Evolutionary conservation across 495 filamentous ascomycete species (phyloP).

Genomic region (Copromyces sp.): DNA sequence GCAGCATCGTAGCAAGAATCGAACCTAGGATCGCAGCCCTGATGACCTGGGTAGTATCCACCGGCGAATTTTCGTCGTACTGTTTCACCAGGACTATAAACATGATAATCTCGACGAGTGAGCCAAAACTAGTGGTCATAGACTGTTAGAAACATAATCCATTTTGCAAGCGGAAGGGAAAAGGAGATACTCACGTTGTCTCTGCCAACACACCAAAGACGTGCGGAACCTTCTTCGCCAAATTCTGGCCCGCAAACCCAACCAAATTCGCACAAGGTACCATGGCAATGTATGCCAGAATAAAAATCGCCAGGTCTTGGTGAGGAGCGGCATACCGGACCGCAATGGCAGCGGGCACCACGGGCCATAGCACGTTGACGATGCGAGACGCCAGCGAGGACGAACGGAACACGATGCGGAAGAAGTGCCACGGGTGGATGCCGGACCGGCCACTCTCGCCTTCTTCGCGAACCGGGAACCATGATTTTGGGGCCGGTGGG

Average conservation of each 20-base stretch:
- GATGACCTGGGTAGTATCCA: slow-evolving; percentile 58
- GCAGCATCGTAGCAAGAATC: slow-evolving; percentile 29
- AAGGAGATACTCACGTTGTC: slow-evolving; percentile 41
- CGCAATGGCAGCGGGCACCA: slow-evolving; percentile 43
- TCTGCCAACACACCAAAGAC: slow-evolving; percentile 70
- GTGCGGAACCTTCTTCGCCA: slow-evolving; percentile 69
- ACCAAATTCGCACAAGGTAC: slow-evolving; percentile 80
- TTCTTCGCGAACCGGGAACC: slow-evolving; percentile 9
- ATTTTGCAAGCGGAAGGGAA: neutral
- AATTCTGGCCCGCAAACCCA: slow-evolving; percentile 73
- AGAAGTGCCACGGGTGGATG: slow-evolving; percentile 33
- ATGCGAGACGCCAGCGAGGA: slow-evolving; percentile 28
- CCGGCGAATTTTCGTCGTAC: neutral
- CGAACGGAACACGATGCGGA: slow-evolving; percentile 32
- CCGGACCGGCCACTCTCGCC: slow-evolving; percentile 38
- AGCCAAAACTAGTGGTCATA: slow-evolving; percentile 40
- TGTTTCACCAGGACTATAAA: slow-evolving; percentile 60
- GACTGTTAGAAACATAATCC: neutral
- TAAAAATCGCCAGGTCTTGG: slow-evolving; percentile 37
- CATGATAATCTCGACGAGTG: slow-evolving; percentile 72
- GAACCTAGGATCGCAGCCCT: slow-evolving; percentile 34
- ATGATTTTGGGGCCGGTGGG: neutral
- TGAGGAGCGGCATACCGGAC: slow-evolving; percentile 33
- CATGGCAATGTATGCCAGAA: slow-evolving; percentile 51
- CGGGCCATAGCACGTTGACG: slow-evolving; percentile 44